Evolutionary conservation across 257 asterid genomes (phyloP).

Genomic region (Agastache rugosa): DNA sequence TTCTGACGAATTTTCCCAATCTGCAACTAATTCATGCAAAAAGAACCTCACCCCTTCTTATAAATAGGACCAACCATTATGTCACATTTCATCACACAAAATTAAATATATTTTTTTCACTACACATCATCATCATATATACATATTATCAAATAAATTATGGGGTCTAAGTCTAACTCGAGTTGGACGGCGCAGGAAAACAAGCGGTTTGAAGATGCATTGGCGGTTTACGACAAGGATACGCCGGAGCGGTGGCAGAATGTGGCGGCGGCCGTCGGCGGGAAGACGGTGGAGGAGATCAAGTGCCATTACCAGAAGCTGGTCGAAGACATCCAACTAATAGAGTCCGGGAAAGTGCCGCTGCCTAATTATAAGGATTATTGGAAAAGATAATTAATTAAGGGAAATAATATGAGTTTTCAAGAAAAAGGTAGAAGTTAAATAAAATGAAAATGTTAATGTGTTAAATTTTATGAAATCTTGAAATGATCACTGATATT

Average conservation of each 20-base stretch:
- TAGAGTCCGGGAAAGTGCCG: constrained; percentile 67
- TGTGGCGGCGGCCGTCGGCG: constrained; percentile 56
- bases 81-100: neutral
- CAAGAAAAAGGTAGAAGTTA: too few species aligned
- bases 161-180: constrained; percentile 58
- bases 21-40: neutral
- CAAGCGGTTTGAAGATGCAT: constrained; percentile 72
- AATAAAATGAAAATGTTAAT: too few species aligned
- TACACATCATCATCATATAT: too few species aligned
- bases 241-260: constrained; percentile 66
- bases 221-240: constrained; percentile 56
- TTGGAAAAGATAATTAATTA: neutral
- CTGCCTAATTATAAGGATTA: constrained; percentile 51
- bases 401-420: too few species aligned
- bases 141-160: neutral
- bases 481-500: too few species aligned
- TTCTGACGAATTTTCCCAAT: constrained; percentile 19
- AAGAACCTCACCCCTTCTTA: constrained; percentile 10
- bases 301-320: constrained; percentile 64
- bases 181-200: constrained; percentile 63
- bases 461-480: too few species aligned
- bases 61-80: constrained; percentile 40
- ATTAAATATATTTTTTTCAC: too few species aligned
- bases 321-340: constrained; percentile 54
- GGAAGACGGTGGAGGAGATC: constrained; percentile 71